Percentiles rank a stretch among this genome's conserved stretches.
These are phyloP conservation scores for Penicillium fimorum DNA, from an alignment of 495 filamentous ascomycete species.

Conservation along the genomic window DNA sequence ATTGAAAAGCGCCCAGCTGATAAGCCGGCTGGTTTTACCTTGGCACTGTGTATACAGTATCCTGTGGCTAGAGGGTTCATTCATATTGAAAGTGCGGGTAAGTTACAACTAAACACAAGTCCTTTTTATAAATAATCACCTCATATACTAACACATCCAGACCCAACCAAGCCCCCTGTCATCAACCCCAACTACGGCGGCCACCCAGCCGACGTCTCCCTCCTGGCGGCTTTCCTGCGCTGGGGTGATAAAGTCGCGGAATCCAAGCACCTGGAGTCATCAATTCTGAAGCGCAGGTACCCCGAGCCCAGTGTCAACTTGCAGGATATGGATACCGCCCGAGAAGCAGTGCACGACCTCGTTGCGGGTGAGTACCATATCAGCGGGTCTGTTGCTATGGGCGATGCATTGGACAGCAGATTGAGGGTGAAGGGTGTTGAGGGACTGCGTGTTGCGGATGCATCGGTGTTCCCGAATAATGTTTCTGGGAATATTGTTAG, in stretches of 20 bases:
- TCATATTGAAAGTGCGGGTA: slow-evolving; percentile 45
- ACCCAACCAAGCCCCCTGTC: slow-evolving; percentile 21
- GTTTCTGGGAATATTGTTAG: slow-evolving; percentile 48
- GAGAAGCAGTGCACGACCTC: slow-evolving; percentile 18
- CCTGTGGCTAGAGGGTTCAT: slow-evolving; percentile 54
- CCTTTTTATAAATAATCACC: neutral
- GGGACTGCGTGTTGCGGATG: slow-evolving; percentile 53
- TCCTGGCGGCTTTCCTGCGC: slow-evolving; percentile 32
- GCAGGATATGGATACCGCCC: slow-evolving; percentile 18
- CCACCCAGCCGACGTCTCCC: slow-evolving; percentile 38
- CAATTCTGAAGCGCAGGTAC: slow-evolving; percentile 16
- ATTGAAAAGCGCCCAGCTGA: slow-evolving; percentile 10
- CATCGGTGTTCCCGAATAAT: slow-evolving; percentile 49
- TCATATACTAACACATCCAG: slow-evolving; percentile 6
- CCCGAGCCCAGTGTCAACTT: slow-evolving; percentile 23
- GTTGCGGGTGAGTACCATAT: slow-evolving; percentile 24
- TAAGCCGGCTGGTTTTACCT: slow-evolving; percentile 19
- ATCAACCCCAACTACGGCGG: slow-evolving; percentile 33
- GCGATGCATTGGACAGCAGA: slow-evolving; percentile 50
- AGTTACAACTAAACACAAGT: neutral
- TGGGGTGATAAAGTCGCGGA: slow-evolving; percentile 25
- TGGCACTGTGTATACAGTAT: slow-evolving; percentile 27
- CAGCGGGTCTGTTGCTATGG: slow-evolving; percentile 56
- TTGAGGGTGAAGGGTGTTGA: slow-evolving; percentile 49
- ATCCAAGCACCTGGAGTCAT: slow-evolving; percentile 19